Evolutionary conservation across 108 stramenopile species (phyloP), one percentile per base, ranked within the genome.

Genomic region (Skeletonema grethae): DNA sequence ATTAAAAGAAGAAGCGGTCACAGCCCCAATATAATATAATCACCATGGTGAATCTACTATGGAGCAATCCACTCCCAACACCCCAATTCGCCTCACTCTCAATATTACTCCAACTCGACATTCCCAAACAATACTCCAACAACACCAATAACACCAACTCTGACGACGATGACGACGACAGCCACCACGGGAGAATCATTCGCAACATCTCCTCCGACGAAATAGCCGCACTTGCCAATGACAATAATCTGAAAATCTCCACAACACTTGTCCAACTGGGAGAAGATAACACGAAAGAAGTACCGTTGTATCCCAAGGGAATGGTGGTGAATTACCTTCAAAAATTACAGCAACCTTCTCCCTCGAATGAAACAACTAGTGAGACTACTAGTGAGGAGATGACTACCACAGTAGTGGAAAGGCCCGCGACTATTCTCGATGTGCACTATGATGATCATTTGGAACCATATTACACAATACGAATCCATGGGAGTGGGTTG

Each of bases 1-100:
- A n/a, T n/a, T n/a, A n/a, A n/a, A n/a, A n/a, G n/a, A n/a, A 28
- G 1, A 28, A 28, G 25, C 25, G 25, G 1, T 1, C 25, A 1
- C 10, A 38, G 10, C 10, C 0, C 36, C 36, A 11, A 38, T 10
- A 38, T 9, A 0, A 9, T 1, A 28, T 28, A 28, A 30, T 30
- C 6, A 31, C 9, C 48, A 35, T 72, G 22, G 70, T 80, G 79
- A 72, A 73, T 34, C 79, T 73, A 34, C 63, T 73, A 41, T 67
- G 69, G 62, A 64, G 69, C 39, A 61, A 67, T 41, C 60, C 79
- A 48, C 62, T 80, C 61, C 72, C 72, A 3, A 28, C 28, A 28
- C 62, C 72, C n/a, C 79, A 80, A 65, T 80, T 80, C 72, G 70
- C 79, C 32, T 69, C 72, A 7, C 61, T 80, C 29, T 73, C 79